phyloP scores from a whole-genome alignment of 75 land plant genomes.

The Cryptomeria japonica region DNA sequence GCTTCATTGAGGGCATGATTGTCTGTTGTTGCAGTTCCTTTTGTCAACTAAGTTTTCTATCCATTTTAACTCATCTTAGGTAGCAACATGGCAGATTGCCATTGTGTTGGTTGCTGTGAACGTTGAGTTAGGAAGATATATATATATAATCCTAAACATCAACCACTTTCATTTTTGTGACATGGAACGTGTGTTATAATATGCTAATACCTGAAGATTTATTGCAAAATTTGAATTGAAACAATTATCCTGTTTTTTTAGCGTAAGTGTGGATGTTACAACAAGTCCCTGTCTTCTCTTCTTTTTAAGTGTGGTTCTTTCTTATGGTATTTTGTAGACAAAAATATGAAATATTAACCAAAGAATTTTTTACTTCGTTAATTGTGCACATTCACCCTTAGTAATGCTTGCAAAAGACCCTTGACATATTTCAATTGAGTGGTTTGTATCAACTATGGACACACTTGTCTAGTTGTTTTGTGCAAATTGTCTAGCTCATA shows the following conservation, averaged over 20 bases:
- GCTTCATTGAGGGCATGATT: background rate
- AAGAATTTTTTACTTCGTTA: background rate
- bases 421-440: background rate
- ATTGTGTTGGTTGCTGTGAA: background rate
- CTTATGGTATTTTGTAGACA: background rate
- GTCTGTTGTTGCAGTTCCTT: background rate
- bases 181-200: background rate
- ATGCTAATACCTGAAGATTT: too few species aligned
- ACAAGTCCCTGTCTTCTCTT: too few species aligned
- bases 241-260: background rate
- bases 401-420: background rate
- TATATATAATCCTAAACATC: too few species aligned
- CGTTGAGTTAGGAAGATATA: too few species aligned
- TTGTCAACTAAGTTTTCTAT: background rate
- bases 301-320: background rate
- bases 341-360: background rate
- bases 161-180: background rate
- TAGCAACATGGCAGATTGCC: background rate
- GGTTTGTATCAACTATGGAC: background rate
- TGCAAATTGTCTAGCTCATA: background rate
- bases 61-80: background rate
- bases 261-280: background rate
- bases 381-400: background rate
- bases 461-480: background rate
- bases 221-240: too few species aligned